A percentile compares a stretch with the other conserved stretches of the same genome.
phyloP scores from a whole-genome alignment of 331 rosid genomes.

The Rhamnella rubrinervis region DNA sequence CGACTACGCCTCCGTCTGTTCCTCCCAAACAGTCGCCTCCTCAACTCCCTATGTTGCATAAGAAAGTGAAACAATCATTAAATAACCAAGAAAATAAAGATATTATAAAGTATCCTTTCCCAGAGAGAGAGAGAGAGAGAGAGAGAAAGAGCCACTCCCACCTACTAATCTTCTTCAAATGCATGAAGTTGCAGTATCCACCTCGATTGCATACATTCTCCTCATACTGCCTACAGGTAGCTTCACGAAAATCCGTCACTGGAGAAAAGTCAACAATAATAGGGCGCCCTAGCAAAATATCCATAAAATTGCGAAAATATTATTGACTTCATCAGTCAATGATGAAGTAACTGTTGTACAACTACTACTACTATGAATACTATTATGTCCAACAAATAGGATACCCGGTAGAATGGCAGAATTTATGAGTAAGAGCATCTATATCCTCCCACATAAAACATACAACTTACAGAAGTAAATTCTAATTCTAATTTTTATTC shows the following conservation, averaged over 20 bases:
- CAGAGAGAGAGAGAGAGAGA: not conserved
- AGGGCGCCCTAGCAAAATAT: conserved; percentile 62
- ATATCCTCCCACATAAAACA: not conserved
- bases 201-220: conserved; percentile 94
- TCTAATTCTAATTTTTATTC: too few species aligned
- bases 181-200: conserved; percentile 97
- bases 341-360: not conserved
- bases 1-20: conserved; percentile 64
- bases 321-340: conserved; percentile 1
- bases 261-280: conserved; percentile 94
- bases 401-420: not conserved
- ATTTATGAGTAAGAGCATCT: too few species aligned
- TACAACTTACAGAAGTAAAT: too few species aligned
- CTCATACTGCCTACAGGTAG: conserved; percentile 96
- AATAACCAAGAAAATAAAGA: not conserved
- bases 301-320: conserved; percentile 13
- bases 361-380: not conserved
- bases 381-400: not conserved
- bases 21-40: conserved; percentile 81
- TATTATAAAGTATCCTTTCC: not conserved
- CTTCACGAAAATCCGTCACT: conserved; percentile 96
- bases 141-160: conserved; percentile 13
- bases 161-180: conserved; percentile 91
- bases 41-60: conserved; percentile 67
- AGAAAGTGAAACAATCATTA: not conserved